Evolutionary conservation across 2,329 filamentous ascomycete species (phyloP), one percentile per base, ranked within the genome.

Genomic region (Trichoderma sp.): DNA sequence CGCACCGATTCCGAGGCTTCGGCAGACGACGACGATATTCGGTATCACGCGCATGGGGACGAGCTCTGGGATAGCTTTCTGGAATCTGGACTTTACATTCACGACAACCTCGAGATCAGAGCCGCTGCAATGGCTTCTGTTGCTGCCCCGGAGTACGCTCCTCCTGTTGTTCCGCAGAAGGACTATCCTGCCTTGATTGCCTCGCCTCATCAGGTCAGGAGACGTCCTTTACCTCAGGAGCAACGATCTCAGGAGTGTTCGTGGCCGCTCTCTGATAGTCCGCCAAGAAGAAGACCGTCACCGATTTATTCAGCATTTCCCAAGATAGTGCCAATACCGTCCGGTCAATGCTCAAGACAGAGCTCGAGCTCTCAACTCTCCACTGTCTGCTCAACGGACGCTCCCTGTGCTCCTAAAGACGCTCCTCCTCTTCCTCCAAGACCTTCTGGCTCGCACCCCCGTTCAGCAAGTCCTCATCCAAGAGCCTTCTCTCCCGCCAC

Each of bases 41-140:
- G 87, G 76, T 87, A 88, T 76, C 85, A 87, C 74, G 80, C 84
- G 24, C 84, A 87, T 38, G 83, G 84, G 6, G 80, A 84, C 31
- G 85, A 88, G 78, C 80, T 89, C 3, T 90, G 88, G 88, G 86
- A 89, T 78, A 87, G 83, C 71, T 90, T 89, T 79, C 89, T 87
- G 88, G 78, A 79, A 53, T 45, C 65, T 3, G 75, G 29, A 35
- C 60, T 64, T 18, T 33, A 59, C 4, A n/a, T 33, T 4, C 12
- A n/a, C 7, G 35, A 65, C 21, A 24, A 21, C 7, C 24, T 29
- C 4, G 12, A 71, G 33, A 18, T 79, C 77, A 18, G 74, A 14
- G 53, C 66, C 1, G 24, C 21, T 2, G 29, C 53, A 24, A 65
- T 64, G 41, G 18, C 71, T 6, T 18, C 27, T 63, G n/a, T 33